These are phyloP conservation scores for Limonium bicolor DNA, from an alignment of 148 eudicot species.

Conservation along the genomic window DNA sequence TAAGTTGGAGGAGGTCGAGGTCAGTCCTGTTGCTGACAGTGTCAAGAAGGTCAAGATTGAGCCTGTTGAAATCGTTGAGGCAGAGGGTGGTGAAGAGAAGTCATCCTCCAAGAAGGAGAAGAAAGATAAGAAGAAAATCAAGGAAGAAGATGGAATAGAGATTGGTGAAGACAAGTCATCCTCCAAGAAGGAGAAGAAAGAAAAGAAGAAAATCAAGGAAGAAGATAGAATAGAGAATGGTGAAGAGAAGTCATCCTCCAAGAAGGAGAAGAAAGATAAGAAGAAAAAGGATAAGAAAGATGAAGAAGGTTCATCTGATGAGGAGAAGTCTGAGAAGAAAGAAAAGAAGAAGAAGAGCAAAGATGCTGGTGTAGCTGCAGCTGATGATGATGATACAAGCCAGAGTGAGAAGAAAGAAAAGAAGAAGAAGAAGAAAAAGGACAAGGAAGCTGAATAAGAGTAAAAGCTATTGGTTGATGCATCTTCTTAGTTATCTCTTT, in stretches of 20 bases:
- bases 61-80: constrained; percentile 19
- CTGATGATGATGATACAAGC: constrained; percentile 18
- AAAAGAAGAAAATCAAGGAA: constrained; percentile 21
- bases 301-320: constrained; percentile 18
- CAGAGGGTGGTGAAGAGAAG: constrained; percentile 8
- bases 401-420: constrained; percentile 39
- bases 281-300: constrained; percentile 31
- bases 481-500: too few species aligned
- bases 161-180: not conserved
- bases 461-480: too few species aligned
- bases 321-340: constrained; percentile 43
- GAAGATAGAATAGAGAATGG: constrained; percentile 11
- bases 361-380: constrained; percentile 13
- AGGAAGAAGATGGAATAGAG: constrained; percentile 10
- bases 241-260: constrained; percentile 19
- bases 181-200: constrained; percentile 32
- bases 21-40: constrained; percentile 21
- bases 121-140: constrained; percentile 5
- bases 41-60: constrained; percentile 43
- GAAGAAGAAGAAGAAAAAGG: constrained; percentile 64
- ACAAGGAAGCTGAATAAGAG: constrained; percentile 34
- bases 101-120: too few species aligned
- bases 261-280: constrained; percentile 24
- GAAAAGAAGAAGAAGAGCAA: constrained; percentile 38
- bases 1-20: constrained; percentile 40